These are phyloP conservation scores for rapeseed (Brassica napus) DNA, from an alignment of 345 rosid species.

Conservation along the genomic window Da-Ae NC_063441.1:17483001-17483500, in stretches of 20 bases:
- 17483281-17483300: background rate
- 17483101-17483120: background rate
- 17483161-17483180: background rate
- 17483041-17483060: background rate
- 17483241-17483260: background rate
- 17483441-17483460: background rate
- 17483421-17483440: background rate
- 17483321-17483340: background rate
- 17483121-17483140: background rate
- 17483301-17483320: background rate
- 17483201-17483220: background rate
- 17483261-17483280: background rate
- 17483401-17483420: background rate
- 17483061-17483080: background rate
- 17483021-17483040: conserved; percentile 68
- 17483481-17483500: background rate
- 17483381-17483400: background rate
- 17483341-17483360: background rate
- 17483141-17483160: background rate
- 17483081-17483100: background rate
- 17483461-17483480: background rate
- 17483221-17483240: background rate
- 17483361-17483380: background rate
- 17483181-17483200: background rate
- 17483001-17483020: conserved; percentile 85